Evolutionary conservation across 352 stramenopile species (phyloP), one percentile per base, ranked within the genome.

Genomic region (Phytophthora uliginosa): DNA sequence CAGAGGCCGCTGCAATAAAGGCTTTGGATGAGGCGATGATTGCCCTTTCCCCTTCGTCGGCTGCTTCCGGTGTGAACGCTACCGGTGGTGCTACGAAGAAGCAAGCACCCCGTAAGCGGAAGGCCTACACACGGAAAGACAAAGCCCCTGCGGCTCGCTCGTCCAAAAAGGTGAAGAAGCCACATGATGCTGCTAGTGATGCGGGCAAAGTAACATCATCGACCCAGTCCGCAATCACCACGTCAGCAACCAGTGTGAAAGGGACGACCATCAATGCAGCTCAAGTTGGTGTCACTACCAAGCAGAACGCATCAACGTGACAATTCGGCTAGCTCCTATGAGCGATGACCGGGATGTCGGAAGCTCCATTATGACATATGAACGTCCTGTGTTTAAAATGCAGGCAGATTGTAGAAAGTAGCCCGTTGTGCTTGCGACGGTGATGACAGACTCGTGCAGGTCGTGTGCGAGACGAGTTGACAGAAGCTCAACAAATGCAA

Each of bases 51-150:
- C 59, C 66, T 42, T 74, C 78, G 8, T 58, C 75, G 36, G 66
- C 45, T 48, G 33, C 53, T 12, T 75, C 58, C 10, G 38, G 57
- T 63, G 70, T 69, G 7, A 66, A 59, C 8, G 59, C 28, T 50
- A 52, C 48, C 52, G 20, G 61, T 53, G 57, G 24, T 55, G 48
- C 12, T 5, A 60, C 54, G 22, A 66, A 70, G 36, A 85, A 85
- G 18, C 77, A 93, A 62, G 55, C 76, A 6, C 77, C 79, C 13
- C 85, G 86, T 0, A 95, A 95, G 64, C 84, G 88, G 10, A 94
- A 95, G 59, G 22, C 75, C 0, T 91, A 92, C 64, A 81, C 77
- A 26, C 84, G 86, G 53, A 90, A 83, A 69, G 86, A 94, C 28
- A 93, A 92, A 59, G 63, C 57, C 3, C 28, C 71, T 20, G 50